Percentiles rank a stretch among this genome's conserved stretches.
These are phyloP conservation scores for Cryptococcus deneoformans DNA, from an alignment of 1,284 basidiomycete species.

Conservation along the genomic window DNA sequence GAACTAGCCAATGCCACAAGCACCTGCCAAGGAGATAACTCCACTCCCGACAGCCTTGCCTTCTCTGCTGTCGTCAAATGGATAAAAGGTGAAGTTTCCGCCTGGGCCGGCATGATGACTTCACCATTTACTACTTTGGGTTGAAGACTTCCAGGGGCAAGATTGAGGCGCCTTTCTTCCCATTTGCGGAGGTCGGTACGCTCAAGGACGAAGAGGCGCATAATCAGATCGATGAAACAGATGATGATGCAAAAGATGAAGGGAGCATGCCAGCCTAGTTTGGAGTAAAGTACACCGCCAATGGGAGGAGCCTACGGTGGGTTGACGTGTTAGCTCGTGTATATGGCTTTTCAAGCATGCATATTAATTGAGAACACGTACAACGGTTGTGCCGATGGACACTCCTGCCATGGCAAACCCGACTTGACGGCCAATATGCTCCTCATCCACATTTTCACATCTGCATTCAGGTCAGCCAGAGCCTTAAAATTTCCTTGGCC, in stretches of 20 bases:
- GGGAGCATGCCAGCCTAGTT: constrained; percentile 68
- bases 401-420: constrained; percentile 69
- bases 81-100: neutral
- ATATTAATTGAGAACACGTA: constrained; percentile 50
- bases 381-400: constrained; percentile 55
- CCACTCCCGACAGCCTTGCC: constrained; percentile 9
- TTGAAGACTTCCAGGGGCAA: neutral
- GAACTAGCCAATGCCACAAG: constrained; percentile 56
- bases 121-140: neutral
- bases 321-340: neutral
- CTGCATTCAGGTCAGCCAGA: constrained; percentile 39
- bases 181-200: constrained; percentile 43
- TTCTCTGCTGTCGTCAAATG: neutral
- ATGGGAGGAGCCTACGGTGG: constrained; percentile 56
- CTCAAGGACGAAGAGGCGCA: constrained; percentile 53
- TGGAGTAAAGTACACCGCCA: constrained; percentile 63
- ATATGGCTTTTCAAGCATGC: neutral
- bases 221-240: constrained; percentile 61
- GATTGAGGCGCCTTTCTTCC: constrained; percentile 4
- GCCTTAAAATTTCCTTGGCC: neutral
- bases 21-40: constrained; percentile 48
- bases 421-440: constrained; percentile 62
- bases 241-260: constrained; percentile 67
- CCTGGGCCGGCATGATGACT: neutral
- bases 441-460: constrained; percentile 65